Evolutionary conservation across 2,329 filamentous ascomycete species (phyloP).

Genomic region (Elsinoe batatas): DNA sequence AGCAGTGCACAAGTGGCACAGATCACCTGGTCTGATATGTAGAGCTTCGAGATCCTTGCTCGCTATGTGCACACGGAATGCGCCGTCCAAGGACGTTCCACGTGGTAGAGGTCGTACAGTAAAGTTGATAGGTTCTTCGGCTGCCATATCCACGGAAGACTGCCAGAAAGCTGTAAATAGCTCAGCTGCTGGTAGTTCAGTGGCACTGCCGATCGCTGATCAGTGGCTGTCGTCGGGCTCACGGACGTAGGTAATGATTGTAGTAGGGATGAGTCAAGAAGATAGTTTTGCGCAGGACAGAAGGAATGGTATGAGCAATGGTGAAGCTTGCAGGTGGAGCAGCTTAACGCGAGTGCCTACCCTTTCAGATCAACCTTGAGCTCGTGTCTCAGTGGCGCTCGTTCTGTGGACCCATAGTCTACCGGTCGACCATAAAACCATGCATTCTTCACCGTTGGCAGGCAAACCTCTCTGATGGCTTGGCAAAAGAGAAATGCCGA

Average conservation of each 20-base stretch:
- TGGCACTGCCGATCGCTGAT: neutral
- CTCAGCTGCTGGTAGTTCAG: neutral
- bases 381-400: conserved; percentile 10
- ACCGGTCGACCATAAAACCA: conserved; percentile 4
- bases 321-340: neutral
- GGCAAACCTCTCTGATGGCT: neutral
- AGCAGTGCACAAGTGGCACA: conserved; percentile 42
- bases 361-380: neutral
- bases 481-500: neutral
- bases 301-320: neutral
- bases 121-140: conserved; percentile 27
- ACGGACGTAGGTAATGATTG: neutral
- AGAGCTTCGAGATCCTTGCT: conserved; percentile 46
- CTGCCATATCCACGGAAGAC: conserved; percentile 8
- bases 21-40: conserved; percentile 48
- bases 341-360: neutral
- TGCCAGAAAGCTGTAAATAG: neutral
- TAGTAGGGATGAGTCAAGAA: neutral
- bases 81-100: conserved; percentile 41
- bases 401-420: conserved; percentile 8
- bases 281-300: neutral
- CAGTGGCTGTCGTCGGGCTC: neutral
- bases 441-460: neutral
- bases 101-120: conserved; percentile 46
- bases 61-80: conserved; percentile 50